Evolutionary conservation across 352 stramenopile genomes (phyloP).

Genomic region (Phytophthora colocasiae): DNA sequence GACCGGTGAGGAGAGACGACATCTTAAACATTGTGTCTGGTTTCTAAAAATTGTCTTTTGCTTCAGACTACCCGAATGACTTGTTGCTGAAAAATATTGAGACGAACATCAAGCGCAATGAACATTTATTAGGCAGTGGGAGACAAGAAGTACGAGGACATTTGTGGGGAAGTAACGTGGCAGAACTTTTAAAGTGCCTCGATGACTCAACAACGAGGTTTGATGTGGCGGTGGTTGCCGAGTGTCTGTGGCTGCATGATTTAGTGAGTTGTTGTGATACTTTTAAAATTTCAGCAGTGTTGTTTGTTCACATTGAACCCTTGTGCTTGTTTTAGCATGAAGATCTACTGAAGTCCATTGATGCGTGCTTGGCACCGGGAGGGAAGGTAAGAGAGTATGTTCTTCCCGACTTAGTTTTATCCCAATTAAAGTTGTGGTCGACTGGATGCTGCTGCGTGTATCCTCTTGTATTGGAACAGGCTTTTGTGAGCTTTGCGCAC

Average conservation of each 20-base stretch:
- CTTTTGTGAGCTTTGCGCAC: slow-evolving; percentile 59
- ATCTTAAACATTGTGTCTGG: background rate
- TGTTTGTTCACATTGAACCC: too few relatives aligned
- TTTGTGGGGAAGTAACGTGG: slow-evolving; percentile 46
- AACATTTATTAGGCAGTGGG: slow-evolving; percentile 34
- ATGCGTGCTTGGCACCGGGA: slow-evolving; percentile 35
- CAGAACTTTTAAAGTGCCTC: slow-evolving; percentile 27
- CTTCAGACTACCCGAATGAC: slow-evolving; percentile 57
- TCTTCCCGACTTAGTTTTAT: slow-evolving; percentile 4
- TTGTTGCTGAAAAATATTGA: slow-evolving; percentile 55
- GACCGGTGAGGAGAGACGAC: slow-evolving; percentile 34
- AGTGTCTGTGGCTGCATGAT: slow-evolving; percentile 64
- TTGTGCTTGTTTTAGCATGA: slow-evolving; percentile 34
- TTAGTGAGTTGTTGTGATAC: slow-evolving; percentile 29
- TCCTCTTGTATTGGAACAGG: slow-evolving; percentile 20
- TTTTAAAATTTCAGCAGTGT: too few relatives aligned
- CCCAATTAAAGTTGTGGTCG: slow-evolving; percentile 17
- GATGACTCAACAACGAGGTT: slow-evolving; percentile 22
- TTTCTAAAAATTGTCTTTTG: background rate
- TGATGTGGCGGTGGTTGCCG: slow-evolving; percentile 55
- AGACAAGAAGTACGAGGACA: slow-evolving; percentile 45
- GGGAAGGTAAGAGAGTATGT: slow-evolving; percentile 35
- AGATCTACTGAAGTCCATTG: slow-evolving; percentile 53
- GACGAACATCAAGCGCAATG: slow-evolving; percentile 50
- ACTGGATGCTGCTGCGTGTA: slow-evolving; percentile 1